A percentile compares a stretch with the other conserved stretches of the same genome.
Evolutionary conservation across 805 yeast genomes (phyloP).

Genomic region (Nakazawaea anatomiae): DNA sequence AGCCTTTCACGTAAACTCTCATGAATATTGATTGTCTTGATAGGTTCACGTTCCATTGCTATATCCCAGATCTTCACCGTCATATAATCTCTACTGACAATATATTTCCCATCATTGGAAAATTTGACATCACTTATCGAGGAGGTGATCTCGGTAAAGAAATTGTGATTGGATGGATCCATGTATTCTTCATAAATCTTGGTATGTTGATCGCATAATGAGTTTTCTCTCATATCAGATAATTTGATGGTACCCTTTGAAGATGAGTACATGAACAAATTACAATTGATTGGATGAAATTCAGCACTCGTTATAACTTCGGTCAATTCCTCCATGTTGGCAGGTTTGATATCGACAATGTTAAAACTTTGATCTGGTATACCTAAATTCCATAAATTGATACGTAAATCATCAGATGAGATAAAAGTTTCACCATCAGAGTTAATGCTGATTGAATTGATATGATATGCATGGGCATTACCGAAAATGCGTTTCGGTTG

Average conservation of each 20-base stretch:
- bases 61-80: constrained; percentile 98
- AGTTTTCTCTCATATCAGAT: constrained; percentile 94
- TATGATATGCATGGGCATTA: constrained; percentile 97
- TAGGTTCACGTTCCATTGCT: constrained; percentile 92
- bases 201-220: constrained; percentile 87
- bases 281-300: constrained; percentile 91
- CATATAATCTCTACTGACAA: constrained; percentile 96
- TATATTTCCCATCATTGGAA: constrained; percentile 85
- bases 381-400: constrained; percentile 92
- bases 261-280: constrained; percentile 89
- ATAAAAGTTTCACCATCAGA: constrained; percentile 95
- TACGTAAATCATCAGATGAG: constrained; percentile 88
- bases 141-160: constrained; percentile 95
- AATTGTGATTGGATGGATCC: constrained; percentile 90
- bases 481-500: constrained; percentile 87
- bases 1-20: constrained; percentile 89
- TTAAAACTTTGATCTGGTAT: constrained; percentile 94
- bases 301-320: constrained; percentile 97
- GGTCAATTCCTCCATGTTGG: constrained; percentile 97
- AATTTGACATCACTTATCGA: constrained; percentile 92
- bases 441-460: constrained; percentile 90
- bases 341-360: constrained; percentile 96
- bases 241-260: constrained; percentile 94
- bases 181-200: constrained; percentile 86
- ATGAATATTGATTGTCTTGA: constrained; percentile 91